Evolutionary conservation across 345 rosid genomes (phyloP).

Genomic region (Capsella bursapastoris): DNA sequence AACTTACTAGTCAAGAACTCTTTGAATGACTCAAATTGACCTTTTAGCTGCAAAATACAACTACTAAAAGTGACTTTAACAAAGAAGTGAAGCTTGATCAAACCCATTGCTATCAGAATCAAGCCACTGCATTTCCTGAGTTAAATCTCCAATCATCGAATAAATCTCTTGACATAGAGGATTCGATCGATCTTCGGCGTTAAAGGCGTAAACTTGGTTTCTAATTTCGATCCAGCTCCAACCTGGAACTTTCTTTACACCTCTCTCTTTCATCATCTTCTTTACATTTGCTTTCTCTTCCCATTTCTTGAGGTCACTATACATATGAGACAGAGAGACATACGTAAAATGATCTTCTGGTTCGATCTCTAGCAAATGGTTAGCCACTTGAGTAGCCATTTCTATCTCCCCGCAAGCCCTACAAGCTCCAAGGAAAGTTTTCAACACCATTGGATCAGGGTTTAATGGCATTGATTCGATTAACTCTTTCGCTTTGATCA

Average conservation of each 20-base stretch:
- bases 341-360: constrained; percentile 82
- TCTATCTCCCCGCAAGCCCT: constrained; percentile 69
- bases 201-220: constrained; percentile 63
- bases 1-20: background rate
- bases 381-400: constrained; percentile 66
- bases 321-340: constrained; percentile 67
- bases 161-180: constrained; percentile 55
- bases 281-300: constrained; percentile 61
- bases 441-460: constrained; percentile 77
- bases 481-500: constrained; percentile 57
- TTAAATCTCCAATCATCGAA: constrained; percentile 49
- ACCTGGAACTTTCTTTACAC: constrained; percentile 81
- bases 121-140: constrained; percentile 58
- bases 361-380: constrained; percentile 60
- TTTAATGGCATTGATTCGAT: constrained; percentile 67
- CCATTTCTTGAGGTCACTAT: constrained; percentile 66
- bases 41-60: too few species aligned
- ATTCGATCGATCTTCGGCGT: constrained; percentile 68
- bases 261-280: constrained; percentile 75
- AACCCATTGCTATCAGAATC: constrained; percentile 29
- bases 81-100: constrained; percentile 26
- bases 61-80: background rate
- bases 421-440: constrained; percentile 76
- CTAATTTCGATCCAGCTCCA: constrained; percentile 83
- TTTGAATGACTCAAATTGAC: background rate